Percentiles rank a stretch among this genome's conserved stretches.
phyloP scores from a whole-genome alignment of 1,139 yeast species.

The Saccharomyces hybrid region DNA sequence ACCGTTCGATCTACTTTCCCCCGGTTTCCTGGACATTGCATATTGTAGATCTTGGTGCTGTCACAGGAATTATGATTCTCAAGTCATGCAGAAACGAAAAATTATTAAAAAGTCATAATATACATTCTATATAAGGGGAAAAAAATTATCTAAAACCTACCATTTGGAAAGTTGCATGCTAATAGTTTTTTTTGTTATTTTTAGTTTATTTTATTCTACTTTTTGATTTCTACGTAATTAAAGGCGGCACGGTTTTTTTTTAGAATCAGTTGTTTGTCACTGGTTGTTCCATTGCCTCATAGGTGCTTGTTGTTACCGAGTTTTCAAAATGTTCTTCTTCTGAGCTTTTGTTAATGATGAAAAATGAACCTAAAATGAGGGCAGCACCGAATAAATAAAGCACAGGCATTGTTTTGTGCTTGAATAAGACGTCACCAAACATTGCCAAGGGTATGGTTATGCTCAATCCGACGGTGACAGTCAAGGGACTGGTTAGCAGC shows the following conservation, averaged over 20 bases:
- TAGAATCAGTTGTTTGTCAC: not conserved
- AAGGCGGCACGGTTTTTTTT: too few relatives aligned
- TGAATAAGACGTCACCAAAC: slow-evolving; percentile 77
- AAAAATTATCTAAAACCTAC: not conserved
- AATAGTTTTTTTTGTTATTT: not conserved
- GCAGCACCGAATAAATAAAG: slow-evolving; percentile 72
- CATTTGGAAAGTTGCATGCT: not conserved
- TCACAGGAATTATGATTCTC: too few relatives aligned
- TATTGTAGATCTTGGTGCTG: not conserved
- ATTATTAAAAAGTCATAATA: slow-evolving; percentile 4
- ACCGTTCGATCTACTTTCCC: too few relatives aligned
- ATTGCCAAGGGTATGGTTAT: slow-evolving; percentile 89
- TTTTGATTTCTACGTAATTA: too few relatives aligned
- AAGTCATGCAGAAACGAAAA: not conserved
- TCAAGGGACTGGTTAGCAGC: slow-evolving; percentile 79
- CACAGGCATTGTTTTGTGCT: slow-evolving; percentile 51
- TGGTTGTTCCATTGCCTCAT: not conserved
- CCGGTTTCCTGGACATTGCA: not conserved
- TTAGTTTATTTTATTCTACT: not conserved
- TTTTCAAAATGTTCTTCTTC: slow-evolving; percentile 38
- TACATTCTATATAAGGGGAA: not conserved
- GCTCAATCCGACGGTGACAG: slow-evolving; percentile 90
- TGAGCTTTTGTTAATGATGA: slow-evolving; percentile 74
- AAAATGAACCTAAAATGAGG: slow-evolving; percentile 73
- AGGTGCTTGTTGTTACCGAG: not conserved